phyloP scores from a whole-genome alignment of 495 filamentous ascomycete genomes.

The Aspergillus nidulans region DNA sequence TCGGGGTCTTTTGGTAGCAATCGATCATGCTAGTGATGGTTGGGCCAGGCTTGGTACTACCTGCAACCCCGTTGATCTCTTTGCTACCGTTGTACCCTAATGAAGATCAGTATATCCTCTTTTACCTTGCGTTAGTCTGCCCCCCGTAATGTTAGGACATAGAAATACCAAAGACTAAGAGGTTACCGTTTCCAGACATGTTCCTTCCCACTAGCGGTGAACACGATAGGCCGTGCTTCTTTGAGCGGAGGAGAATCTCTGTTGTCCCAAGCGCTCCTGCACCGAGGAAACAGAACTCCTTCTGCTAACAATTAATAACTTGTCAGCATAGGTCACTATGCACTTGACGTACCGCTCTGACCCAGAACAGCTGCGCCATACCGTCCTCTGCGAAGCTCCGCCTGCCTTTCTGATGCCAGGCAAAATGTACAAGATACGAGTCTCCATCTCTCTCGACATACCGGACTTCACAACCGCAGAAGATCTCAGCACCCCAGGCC shows the following conservation, averaged over 20 bases:
- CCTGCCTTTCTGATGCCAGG: slow-evolving; percentile 60
- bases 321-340: no score
- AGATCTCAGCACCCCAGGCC: slow-evolving; percentile 73
- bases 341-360: slow-evolving; percentile 58
- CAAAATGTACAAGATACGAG: slow-evolving; percentile 58
- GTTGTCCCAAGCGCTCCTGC: slow-evolving; percentile 56
- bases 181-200: slow-evolving; percentile 67
- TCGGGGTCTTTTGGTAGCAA: slow-evolving; percentile 37
- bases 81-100: slow-evolving; percentile 54
- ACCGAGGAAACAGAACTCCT: slow-evolving; percentile 12
- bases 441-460: slow-evolving; percentile 54
- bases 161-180: slow-evolving; percentile 55
- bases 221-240: slow-evolving; percentile 52
- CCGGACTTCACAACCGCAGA: slow-evolving; percentile 66
- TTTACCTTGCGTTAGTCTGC: background rate
- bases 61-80: slow-evolving; percentile 53
- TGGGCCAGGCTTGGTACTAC: slow-evolving; percentile 46
- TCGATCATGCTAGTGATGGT: slow-evolving; percentile 64
- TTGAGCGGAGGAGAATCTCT: slow-evolving; percentile 63
- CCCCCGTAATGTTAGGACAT: background rate
- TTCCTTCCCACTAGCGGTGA: slow-evolving; percentile 55
- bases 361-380: slow-evolving; percentile 63
- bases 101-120: background rate
- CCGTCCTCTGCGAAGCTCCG: slow-evolving; percentile 53
- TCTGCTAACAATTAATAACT: background rate